Evolutionary conservation across 2,329 filamentous ascomycete genomes (phyloP).

Genomic region (Xylaria sp.): DNA sequence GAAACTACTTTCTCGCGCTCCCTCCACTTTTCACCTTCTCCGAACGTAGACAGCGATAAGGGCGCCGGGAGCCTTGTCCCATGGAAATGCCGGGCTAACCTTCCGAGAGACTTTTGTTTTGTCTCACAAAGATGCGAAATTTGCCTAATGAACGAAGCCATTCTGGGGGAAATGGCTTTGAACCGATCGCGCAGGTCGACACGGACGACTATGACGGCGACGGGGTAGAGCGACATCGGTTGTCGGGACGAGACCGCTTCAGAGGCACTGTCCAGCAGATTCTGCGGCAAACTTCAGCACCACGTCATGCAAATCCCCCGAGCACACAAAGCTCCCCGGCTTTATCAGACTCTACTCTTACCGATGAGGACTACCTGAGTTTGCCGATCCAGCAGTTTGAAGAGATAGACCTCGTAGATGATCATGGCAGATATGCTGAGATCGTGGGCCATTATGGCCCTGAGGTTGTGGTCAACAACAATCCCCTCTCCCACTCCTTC

Average conservation of each 20-base stretch:
- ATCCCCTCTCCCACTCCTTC: constrained; percentile 24
- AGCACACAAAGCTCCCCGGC: constrained; percentile 40
- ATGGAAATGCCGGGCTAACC: constrained; percentile 11
- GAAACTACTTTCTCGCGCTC: not conserved
- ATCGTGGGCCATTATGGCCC: constrained; percentile 39
- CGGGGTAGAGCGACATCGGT: constrained; percentile 19
- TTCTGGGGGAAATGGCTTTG: constrained; percentile 35
- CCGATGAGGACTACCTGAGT: constrained; percentile 42
- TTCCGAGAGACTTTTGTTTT: not conserved
- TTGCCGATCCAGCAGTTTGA: constrained; percentile 41
- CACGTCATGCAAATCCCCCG: constrained; percentile 15
- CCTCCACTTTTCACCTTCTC: not conserved
- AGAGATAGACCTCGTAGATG: constrained; percentile 39
- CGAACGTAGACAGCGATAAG: constrained; percentile 1
- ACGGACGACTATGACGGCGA: constrained; percentile 25
- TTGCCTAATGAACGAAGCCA: constrained; percentile 31
- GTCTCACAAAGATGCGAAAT: constrained; percentile 34
- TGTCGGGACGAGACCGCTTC: constrained; percentile 37
- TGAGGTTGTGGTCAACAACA: constrained; percentile 28
- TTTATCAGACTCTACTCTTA: constrained; percentile 42
- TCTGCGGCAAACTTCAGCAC: constrained; percentile 31
- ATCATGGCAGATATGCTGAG: constrained; percentile 36
- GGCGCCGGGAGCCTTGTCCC: not conserved
- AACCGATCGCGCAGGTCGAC: constrained; percentile 42
- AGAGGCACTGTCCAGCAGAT: constrained; percentile 41